A percentile compares a stretch with the other conserved stretches of the same genome.
These are phyloP conservation scores for Paecilomyces formosus DNA, from an alignment of 2,329 filamentous ascomycete species.

Conservation along the genomic window DNA sequence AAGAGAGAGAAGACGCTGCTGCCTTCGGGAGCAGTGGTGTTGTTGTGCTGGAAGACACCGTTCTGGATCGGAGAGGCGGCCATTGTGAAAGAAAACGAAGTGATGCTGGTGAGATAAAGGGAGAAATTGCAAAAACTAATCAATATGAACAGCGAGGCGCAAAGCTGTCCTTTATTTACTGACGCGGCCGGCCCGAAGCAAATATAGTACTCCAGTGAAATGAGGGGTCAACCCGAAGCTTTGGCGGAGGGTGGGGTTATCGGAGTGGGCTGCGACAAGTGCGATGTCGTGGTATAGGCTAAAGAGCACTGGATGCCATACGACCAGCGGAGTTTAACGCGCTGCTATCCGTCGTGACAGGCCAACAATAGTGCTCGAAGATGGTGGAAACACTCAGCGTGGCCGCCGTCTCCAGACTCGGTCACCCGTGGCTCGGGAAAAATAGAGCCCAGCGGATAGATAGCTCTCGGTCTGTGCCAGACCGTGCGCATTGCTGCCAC, in stretches of 20 bases:
- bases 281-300: neutral
- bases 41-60: conserved; percentile 52
- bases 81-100: conserved; percentile 15
- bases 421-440: neutral
- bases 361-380: neutral
- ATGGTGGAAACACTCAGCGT: neutral
- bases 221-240: neutral
- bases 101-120: neutral
- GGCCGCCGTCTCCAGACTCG: neutral
- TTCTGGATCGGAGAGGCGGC: conserved; percentile 25
- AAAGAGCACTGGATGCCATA: too few relatives aligned
- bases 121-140: neutral
- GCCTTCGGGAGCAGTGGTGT: conserved; percentile 40
- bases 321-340: neutral
- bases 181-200: neutral
- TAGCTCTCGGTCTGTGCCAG: neutral
- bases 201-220: neutral
- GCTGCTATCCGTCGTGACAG: neutral
- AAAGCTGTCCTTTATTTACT: neutral
- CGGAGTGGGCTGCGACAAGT: neutral
- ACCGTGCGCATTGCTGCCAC: neutral
- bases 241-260: neutral
- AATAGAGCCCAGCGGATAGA: neutral
- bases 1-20: conserved; percentile 56
- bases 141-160: neutral